These are phyloP conservation scores for Nicotiana tomentosiformis DNA, from an alignment of 257 asterid genomes.

Conservation along the genomic window DNA sequence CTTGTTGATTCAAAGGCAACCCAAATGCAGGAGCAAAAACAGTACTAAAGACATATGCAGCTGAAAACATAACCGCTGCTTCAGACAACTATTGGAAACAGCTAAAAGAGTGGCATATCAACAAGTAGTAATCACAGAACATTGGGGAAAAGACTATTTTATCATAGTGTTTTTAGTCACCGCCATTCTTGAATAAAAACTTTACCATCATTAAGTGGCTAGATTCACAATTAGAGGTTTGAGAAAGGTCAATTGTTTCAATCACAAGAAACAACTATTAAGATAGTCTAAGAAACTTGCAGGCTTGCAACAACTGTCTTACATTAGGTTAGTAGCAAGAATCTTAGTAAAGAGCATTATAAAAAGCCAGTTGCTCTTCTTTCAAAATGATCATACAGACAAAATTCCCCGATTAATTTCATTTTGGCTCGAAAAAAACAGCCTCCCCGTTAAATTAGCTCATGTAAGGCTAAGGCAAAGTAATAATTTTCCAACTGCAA, in stretches of 20 bases:
- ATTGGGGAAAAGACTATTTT: background rate
- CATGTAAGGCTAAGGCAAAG: background rate
- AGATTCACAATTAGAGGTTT: background rate
- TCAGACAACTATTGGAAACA: constrained; percentile 16
- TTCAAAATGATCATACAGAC: background rate
- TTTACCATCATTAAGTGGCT: background rate
- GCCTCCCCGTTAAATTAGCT: background rate
- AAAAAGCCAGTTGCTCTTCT: background rate
- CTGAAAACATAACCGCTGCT: constrained; percentile 31
- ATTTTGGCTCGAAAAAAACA: background rate
- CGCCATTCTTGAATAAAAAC: background rate
- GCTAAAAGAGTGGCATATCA: background rate
- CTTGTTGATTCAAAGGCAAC: constrained; percentile 47
- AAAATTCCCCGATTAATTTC: background rate
- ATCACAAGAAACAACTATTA: background rate
- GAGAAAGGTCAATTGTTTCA: background rate
- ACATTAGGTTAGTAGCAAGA: background rate
- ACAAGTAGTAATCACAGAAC: background rate
- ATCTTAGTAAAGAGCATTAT: background rate
- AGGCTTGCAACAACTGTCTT: background rate
- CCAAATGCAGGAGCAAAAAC: constrained; percentile 67
- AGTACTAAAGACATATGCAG: constrained; percentile 36
- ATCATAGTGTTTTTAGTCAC: background rate
- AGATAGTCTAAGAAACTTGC: background rate
- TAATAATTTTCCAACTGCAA: background rate